Evolutionary conservation across 73 alveolate species (phyloP), one percentile per base, ranked within the genome.

Genomic region (Symbiodinium pilosum): DNA sequence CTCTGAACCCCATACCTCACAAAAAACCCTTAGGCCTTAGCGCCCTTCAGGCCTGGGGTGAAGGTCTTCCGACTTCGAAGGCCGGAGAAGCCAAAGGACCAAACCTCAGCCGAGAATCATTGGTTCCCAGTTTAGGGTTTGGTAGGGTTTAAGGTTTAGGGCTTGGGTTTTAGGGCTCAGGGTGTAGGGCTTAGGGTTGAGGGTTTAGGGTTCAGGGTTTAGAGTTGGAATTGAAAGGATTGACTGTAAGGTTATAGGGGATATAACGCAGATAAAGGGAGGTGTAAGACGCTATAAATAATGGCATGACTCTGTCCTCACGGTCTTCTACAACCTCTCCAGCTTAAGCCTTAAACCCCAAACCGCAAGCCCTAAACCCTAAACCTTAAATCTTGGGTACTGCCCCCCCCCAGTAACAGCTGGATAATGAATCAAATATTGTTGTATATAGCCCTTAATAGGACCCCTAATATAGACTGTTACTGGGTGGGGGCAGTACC

Each of bases 1-100:
- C 39, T 38, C 81, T 30, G 30, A 64, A 1, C 81, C 81, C 81
- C 2, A 64, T 3, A 14, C 40, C 32, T 18, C 59, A 9, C 81
- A 6, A 6, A 64, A 2, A 5, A 9, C 73, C 73, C 73, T 16
- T 26, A 54, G 20, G 32, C 34, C 73, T 54, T n/a, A 30, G 73
- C 73, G 26, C n/a, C n/a, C n/a, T n/a, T n/a, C n/a, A 14, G n/a
- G 43, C 95, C 95, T 92, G 98, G 11, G 98, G 38, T 3, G 98
- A 92, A 6, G 98, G 98, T 28, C 98, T 36, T 3, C 92, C 99
- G n/a, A 56, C 93, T n/a, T 83, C 93, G 43, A 93, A 93, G 81
- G 39, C 34, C 0, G 93, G 93, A 0, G 99, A 93, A 11, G 99
- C 99, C 56, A 93, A 9, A 18, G 99, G 99, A 24, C 98, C 92